Evolutionary conservation across 2,329 filamentous ascomycete genomes (phyloP), one percentile per base, ranked within the genome.

Genomic region (Alternaria arbusti): DNA sequence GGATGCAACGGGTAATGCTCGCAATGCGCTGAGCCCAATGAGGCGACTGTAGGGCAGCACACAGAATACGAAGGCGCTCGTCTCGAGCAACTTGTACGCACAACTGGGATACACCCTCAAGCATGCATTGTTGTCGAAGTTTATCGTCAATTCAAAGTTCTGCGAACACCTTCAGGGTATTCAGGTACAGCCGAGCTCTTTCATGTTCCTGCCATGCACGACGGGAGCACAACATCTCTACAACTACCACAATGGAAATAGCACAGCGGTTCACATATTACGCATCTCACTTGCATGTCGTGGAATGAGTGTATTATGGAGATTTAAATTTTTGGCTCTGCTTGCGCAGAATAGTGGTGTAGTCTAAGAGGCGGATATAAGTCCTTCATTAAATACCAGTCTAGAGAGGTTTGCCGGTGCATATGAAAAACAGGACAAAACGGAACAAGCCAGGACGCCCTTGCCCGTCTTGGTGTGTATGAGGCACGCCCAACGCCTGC

Each of bases 341-440:
- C 72, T 72, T 65, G 71, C 69, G 74, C 73, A 74, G 69, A 70
- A 62, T 58, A 64, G 43, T 68, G 67, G 12, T 74, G 65, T 74
- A 79, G 71, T 79, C 77, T 79, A 79, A 67, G 66, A 57, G 60
- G 74, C 71, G 77, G 77, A 80, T 76, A 59, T 71, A 70, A 63
- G 75, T 78, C 77, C 76, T 78, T 79, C 75, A 79, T 80, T 79
- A 80, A 79, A 69, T 79, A 75, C 77, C 78, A 75, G 77, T 79
- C 76, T 80, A 79, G 65, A 71, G 71, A 75, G 62, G 63, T 51
- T 71, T 76, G 70, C 69, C 67, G 67, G 68, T 71, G 68, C 56
- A 71, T 65, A 64, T 65, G 69, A 70, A 74, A 66, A 70, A 66
- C 63, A 64, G 61, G 63, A 66, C 68, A 58, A 68, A 67, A 64